Conservation (phyloP, 352 stramenopile genomes). For the Peronospora farinosa region DNA sequence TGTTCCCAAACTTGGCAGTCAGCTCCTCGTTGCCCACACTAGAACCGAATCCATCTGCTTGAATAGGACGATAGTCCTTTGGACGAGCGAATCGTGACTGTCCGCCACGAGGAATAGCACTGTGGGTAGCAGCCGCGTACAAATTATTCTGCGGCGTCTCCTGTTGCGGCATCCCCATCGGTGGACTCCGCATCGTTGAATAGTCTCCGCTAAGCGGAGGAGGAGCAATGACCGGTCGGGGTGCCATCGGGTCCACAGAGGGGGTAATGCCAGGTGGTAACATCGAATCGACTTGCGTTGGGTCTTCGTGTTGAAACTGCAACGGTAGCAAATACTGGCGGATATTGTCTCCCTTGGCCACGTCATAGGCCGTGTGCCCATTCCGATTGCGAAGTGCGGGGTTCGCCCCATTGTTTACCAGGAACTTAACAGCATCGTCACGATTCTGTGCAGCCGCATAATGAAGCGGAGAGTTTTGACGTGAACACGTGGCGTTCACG, state of each 20-base stretch:
- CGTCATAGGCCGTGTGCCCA: conserved; percentile 74
- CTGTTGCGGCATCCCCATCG: conserved; percentile 27
- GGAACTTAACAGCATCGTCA: conserved; percentile 63
- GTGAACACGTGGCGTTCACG: conserved; percentile 56
- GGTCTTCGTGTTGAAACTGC: conserved; percentile 85
- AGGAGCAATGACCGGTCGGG: conserved; percentile 54
- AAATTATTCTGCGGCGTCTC: conserved; percentile 47
- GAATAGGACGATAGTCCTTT: conserved; percentile 76
- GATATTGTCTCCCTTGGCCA: conserved; percentile 79
- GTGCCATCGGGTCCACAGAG: conserved; percentile 57
- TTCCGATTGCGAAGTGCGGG: conserved; percentile 74
- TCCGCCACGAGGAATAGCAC: conserved; percentile 61
- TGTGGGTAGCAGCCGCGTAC: conserved; percentile 75
- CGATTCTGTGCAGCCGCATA: conserved; percentile 75
- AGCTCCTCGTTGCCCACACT: conserved; percentile 86
- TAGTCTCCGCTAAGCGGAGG: conserved; percentile 60
- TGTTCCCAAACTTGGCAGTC: conserved; percentile 88
- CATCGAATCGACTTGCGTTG: conserved; percentile 44
- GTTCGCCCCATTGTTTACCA: conserved; percentile 69
- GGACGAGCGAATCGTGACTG: conserved; percentile 48
- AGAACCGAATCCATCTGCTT: conserved; percentile 84
- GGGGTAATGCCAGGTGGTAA: conserved; percentile 73
- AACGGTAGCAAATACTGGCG: conserved; percentile 81
- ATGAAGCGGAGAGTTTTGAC: conserved; percentile 78
- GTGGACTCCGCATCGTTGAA: conserved; percentile 17